Base-by-base conservation (phyloP, 768 basidiomycete genomes). In the Pisolithus tinctorius region DNA sequence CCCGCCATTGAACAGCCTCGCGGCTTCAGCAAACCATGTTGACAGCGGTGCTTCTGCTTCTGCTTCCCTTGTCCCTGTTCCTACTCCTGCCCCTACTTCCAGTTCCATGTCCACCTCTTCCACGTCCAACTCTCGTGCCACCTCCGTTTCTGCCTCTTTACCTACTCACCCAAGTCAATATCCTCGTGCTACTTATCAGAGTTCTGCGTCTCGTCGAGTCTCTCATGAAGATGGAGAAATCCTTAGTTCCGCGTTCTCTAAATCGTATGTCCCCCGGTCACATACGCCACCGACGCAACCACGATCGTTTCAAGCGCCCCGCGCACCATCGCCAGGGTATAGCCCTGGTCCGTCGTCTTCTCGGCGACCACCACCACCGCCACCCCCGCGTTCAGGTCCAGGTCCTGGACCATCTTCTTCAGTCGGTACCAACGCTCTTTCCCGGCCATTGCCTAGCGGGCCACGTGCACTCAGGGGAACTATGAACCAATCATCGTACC, bases 181-280 rank as follows among this genome's bases (percentile, higher is more conserved):
- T 36, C 30, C 13, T 42, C 56, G n/a, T 14, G 49, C 4, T 44
- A 7, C 29, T 39, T 49, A 31, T 30, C 55, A 57, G 13, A 57
- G 17, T 16, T 34, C 55, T 8, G 49, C 55, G 41, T 53, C 67
- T 7, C 63, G 64, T n/a, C 63, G 66, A 8, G 59, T 64, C 0
- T 72, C 76, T 5, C 76, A 74, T 26, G 79, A 81, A 60, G 79
- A 81, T 39, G 79, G 78, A 4, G 79, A 80, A 60, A 79, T 81
- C 49, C 60, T 60, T 0, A 73, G 60, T 39, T 63, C 66, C n/a
- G 66, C 66, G 7, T 67, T 66, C n/a, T 64, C 61, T 27, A 71
- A 70, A 52, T 54, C 60, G 1, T 69, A 68, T 49, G 58, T 69
- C 9, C 71, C 71, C 0, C 72, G 66, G 17, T 69, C 71, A 36